Conservation (phyloP, 2,329 filamentous ascomycete genomes). For the Neofusicoccum umdonicola region DNA sequence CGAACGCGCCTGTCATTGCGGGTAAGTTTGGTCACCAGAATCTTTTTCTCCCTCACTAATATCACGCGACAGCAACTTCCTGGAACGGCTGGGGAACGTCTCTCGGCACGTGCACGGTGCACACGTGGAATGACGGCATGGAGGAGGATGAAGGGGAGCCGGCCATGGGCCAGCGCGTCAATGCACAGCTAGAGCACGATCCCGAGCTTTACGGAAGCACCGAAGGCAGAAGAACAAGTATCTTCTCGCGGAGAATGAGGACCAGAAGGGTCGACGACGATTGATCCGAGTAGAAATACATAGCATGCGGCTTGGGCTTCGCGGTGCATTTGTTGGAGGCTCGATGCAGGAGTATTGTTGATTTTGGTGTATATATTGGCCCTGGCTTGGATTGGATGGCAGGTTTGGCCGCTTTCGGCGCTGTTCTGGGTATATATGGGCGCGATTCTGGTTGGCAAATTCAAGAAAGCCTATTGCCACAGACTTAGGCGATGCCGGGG, state of each 20-base stretch:
- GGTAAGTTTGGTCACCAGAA: conserved; percentile 41
- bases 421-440: conserved; percentile 1
- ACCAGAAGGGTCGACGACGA: conserved; percentile 1
- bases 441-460: not conserved
- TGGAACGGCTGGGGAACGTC: conserved; percentile 77
- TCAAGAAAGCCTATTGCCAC: too few relatives aligned
- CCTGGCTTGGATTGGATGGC: not conserved
- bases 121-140: conserved; percentile 70
- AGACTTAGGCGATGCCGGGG: not conserved
- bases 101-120: conserved; percentile 72
- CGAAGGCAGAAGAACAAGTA: conserved; percentile 3
- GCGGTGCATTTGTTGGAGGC: not conserved
- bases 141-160: conserved; percentile 54
- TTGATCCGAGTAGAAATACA: not conserved
- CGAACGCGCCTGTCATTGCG: conserved; percentile 74
- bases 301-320: not conserved
- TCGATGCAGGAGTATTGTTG: not conserved
- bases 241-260: conserved; percentile 8
- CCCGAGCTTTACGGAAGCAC: conserved; percentile 31
- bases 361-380: conserved; percentile 8
- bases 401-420: not conserved
- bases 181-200: conserved; percentile 37
- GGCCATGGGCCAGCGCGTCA: conserved; percentile 34
- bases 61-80: conserved; percentile 62
- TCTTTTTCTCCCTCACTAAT: not conserved